phyloP scores from a whole-genome alignment of 2,329 filamentous ascomycete species.

The Colletotrichum sp. region DNA sequence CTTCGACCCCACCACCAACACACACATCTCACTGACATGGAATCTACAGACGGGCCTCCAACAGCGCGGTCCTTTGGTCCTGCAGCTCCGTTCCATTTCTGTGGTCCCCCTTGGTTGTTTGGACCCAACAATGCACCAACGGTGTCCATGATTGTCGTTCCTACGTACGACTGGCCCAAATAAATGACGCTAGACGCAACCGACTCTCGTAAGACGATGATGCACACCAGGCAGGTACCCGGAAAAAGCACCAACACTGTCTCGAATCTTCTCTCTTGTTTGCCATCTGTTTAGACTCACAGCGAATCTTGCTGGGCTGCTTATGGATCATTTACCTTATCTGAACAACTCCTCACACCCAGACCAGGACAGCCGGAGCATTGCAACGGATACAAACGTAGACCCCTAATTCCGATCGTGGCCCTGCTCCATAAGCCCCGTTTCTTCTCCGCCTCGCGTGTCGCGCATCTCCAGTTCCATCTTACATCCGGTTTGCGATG shows the following conservation, averaged over 20 bases:
- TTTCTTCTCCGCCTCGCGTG: neutral
- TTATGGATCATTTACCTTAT: neutral
- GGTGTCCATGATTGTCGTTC: neutral
- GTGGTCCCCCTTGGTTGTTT: neutral
- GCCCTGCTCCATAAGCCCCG: neutral
- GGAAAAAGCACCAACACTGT: neutral
- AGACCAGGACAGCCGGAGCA: neutral
- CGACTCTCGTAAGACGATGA: constrained; percentile 16
- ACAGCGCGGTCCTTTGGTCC: neutral
- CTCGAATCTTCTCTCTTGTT: neutral
- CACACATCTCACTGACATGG: neutral
- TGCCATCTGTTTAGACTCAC: neutral
- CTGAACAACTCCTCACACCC: neutral
- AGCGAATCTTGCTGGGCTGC: neutral
- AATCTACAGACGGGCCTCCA: neutral
- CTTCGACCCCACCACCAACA: neutral
- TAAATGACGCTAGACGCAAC: constrained; percentile 1
- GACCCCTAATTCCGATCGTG: constrained; percentile 3
- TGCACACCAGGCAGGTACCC: constrained; percentile 1
- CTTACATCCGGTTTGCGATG: neutral
- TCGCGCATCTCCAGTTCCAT: neutral
- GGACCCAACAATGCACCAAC: neutral
- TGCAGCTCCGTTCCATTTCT: neutral
- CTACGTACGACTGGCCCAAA: neutral
- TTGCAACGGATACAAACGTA: neutral